phyloP scores from a whole-genome alignment of 305 asterid species.

The Ruellia speciosa region DNA sequence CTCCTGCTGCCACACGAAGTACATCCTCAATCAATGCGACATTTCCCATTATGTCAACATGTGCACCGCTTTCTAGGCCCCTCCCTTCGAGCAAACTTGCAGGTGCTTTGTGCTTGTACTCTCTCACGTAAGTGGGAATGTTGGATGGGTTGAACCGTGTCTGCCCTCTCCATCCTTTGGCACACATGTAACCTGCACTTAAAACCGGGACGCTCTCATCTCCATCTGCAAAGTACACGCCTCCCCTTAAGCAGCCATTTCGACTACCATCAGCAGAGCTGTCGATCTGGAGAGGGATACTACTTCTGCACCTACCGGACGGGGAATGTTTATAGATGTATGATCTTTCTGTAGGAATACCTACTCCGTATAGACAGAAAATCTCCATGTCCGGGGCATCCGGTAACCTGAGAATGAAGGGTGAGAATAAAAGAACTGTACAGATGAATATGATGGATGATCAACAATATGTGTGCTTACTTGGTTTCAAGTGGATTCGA shows the following conservation, averaged over 20 bases:
- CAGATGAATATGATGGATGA: background rate
- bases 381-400: constrained; percentile 87
- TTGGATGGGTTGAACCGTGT: constrained; percentile 88
- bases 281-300: constrained; percentile 80
- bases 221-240: constrained; percentile 69
- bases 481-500: constrained; percentile 95
- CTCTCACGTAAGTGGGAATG: constrained; percentile 54
- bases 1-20: constrained; percentile 67
- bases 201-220: constrained; percentile 66
- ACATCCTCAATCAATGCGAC: constrained; percentile 73
- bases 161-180: constrained; percentile 79
- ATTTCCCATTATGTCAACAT: constrained; percentile 89
- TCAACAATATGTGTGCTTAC: constrained; percentile 27
- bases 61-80: constrained; percentile 72
- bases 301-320: constrained; percentile 33
- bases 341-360: constrained; percentile 81
- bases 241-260: constrained; percentile 69
- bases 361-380: constrained; percentile 64
- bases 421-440: too few species aligned
- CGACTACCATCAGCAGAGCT: constrained; percentile 53
- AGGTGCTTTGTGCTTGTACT: constrained; percentile 73
- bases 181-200: constrained; percentile 85
- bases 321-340: constrained; percentile 61
- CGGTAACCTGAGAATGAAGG: constrained; percentile 43
- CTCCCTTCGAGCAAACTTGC: constrained; percentile 66